Base-by-base conservation (phyloP, 108 stramenopile genomes). In the Skeletonema potamos region DNA sequence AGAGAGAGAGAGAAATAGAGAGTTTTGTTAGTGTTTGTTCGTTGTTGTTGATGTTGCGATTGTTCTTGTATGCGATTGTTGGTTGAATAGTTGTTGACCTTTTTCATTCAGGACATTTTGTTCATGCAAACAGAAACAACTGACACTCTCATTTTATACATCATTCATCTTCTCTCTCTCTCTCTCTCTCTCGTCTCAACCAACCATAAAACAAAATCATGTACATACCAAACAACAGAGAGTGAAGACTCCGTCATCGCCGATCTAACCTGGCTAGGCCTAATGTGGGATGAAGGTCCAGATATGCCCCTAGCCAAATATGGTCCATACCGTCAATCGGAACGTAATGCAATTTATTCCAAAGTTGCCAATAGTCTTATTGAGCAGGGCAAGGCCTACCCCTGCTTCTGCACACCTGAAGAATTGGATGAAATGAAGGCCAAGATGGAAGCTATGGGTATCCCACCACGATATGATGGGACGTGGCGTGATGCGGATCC, bases 401-500 rank as follows among this genome's bases (percentile, higher is more conserved):
- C 92, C 27, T 98, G 98, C 82, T 98, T 98, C 65, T 97, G 96
- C 72, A 89, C 98, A 12, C 70, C 92, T 13, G 98, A 98, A 71
- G 97, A 98, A 70, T 84, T 98, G 44, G 93, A 96, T 58, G 88
- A 80, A 43, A 90, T 96, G 92, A 93, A 90, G 85, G 92, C 82
- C 27, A 76, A 82, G 66, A 89, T 89, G 75, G 92, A 90, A 56
- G 90, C 89, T 7, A 81, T 57, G 28, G 95, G 94, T 11, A 84
- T 87, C 24, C 88, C 87, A 17, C 88, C 90, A 10, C 84, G 94
- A 27, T 98, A 98, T 77, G 98, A 98, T 84, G 92, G 95, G 9
- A 96, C 92, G 12, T 98, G 98, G 98, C 84, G 98, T 7, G 98
- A 97, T 78, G 98, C 98, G 10, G 93, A 95, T 70, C 86, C 93